Percentiles rank a stretch among this genome's conserved stretches.
These are phyloP conservation scores for Strigomonas culicis DNA, from an alignment of 208 protist species.

Conservation along the genomic window DNA sequence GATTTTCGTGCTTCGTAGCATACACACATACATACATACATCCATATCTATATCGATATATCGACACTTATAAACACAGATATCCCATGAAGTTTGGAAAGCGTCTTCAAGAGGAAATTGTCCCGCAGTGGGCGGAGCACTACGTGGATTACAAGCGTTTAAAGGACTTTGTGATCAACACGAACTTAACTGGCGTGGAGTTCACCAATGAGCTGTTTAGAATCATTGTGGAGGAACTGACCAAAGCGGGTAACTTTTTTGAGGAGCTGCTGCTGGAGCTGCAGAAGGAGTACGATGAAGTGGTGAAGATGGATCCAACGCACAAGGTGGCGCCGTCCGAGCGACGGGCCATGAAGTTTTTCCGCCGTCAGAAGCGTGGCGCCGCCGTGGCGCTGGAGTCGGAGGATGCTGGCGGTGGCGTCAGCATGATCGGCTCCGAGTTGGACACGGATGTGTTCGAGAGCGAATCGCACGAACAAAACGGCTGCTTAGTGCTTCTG, in stretches of 20 bases:
- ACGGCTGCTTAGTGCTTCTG: slow-evolving; percentile 29
- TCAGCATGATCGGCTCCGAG: slow-evolving; percentile 24
- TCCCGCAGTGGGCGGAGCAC: slow-evolving; percentile 76
- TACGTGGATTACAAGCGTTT: slow-evolving; percentile 89
- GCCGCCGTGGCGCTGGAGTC: slow-evolving; percentile 15
- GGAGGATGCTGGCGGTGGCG: slow-evolving; percentile 32
- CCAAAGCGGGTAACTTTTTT: slow-evolving; percentile 66
- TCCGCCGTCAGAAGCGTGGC: slow-evolving; percentile 42
- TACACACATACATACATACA: slow-evolving; percentile 1
- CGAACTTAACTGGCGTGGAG: slow-evolving; percentile 57
- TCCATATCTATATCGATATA: neutral
- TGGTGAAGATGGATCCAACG: slow-evolving; percentile 63
- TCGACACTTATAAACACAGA: neutral
- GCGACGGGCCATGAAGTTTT: slow-evolving; percentile 39
- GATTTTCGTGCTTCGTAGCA: neutral
- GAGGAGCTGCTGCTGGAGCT: slow-evolving; percentile 76
- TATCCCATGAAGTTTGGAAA: slow-evolving; percentile 89
- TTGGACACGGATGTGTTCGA: slow-evolving; percentile 32
- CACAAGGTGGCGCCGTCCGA: slow-evolving; percentile 26
- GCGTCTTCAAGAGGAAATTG: slow-evolving; percentile 79
- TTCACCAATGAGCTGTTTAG: slow-evolving; percentile 79
- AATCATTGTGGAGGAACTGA: slow-evolving; percentile 67
- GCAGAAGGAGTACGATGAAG: slow-evolving; percentile 54
- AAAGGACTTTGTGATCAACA: slow-evolving; percentile 78
- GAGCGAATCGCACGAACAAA: slow-evolving; percentile 11